Evolutionary conservation across 2,329 filamentous ascomycete species (phyloP), one percentile per base, ranked within the genome.

Genomic region (Hypoxylon sp.): DNA sequence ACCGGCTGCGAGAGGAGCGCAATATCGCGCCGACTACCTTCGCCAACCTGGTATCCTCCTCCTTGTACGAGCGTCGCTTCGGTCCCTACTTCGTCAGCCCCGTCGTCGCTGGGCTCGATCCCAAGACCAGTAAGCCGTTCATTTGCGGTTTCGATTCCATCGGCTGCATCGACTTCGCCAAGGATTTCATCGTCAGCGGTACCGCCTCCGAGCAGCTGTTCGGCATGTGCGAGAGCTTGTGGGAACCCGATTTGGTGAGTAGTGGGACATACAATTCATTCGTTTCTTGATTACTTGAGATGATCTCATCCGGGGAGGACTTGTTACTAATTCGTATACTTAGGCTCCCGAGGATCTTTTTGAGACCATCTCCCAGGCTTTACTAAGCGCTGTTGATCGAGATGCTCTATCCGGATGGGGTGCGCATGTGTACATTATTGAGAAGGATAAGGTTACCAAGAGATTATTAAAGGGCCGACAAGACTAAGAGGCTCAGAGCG

Each of bases 371-470:
- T 98, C 96, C 51, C 96, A 99, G 84, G 90, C 95, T 57, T 87
- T 99, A 67, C 87, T 99, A 75, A 98, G 97, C 82, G 96, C 96
- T 66, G 93, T 98, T 64, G 96, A 99, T 82, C 89, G 96, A 83
- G 96, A 99, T 82, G 96, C 96, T 58, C 86, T 99, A 71, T 98
- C 95, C 38, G 96, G 96, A 72, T 98, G 96, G 96, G 96, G 96
- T 79, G 96, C 96, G 41, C 94, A 99, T 79, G 96, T 99, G 75
- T 99, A 98, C 85, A 97, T 99, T 79, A 97, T 99, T 81, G 96
- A 98, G 87, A 99, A 99, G 89, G 94, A 97, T 85, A 98, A 98
- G 92, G 93, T 99, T 71, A 98, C 96, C 78, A 98, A 98, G 91
- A 89, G 96, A 81, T 89, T 99, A 90, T 86, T 99, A 81, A 98